Evolutionary conservation across 108 stramenopile genomes (phyloP).

Genomic region (Pseudonitzschia pungens): DNA sequence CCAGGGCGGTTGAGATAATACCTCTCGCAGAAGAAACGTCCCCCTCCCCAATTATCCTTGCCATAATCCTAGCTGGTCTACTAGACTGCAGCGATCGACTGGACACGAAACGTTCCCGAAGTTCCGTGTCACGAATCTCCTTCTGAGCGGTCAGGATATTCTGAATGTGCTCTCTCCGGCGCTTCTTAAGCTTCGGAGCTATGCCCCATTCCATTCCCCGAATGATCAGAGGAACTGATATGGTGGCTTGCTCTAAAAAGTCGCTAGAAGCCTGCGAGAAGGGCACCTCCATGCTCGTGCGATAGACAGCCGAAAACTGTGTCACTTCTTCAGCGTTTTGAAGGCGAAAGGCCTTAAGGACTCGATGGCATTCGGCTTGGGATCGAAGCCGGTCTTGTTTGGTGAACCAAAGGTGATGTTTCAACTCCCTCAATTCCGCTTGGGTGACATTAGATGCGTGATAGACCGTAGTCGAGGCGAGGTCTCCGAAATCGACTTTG

Average conservation of each 20-base stretch:
- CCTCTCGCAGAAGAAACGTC: conserved; percentile 7
- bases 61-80: conserved; percentile 26
- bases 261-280: conserved; percentile 22
- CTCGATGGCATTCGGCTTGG: conserved; percentile 20
- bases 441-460: not conserved
- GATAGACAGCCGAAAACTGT: not conserved
- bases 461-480: not conserved
- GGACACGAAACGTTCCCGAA: conserved; percentile 27
- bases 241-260: conserved; percentile 20
- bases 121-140: conserved; percentile 3
- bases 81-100: conserved; percentile 20
- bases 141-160: conserved; percentile 20
- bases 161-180: conserved; percentile 20
- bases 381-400: conserved; percentile 19
- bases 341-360: conserved; percentile 17
- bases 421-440: not conserved
- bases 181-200: conserved; percentile 4
- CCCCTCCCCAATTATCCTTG: conserved; percentile 30
- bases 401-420: conserved; percentile 26
- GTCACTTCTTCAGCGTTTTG: conserved; percentile 15
- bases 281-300: conserved; percentile 10
- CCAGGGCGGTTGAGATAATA: not conserved
- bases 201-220: conserved; percentile 36
- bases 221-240: conserved; percentile 19
- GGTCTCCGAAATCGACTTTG: not conserved